Evolutionary conservation across 305 asterid genomes (phyloP).

Genomic region (Fraxinus angustifolia): DNA sequence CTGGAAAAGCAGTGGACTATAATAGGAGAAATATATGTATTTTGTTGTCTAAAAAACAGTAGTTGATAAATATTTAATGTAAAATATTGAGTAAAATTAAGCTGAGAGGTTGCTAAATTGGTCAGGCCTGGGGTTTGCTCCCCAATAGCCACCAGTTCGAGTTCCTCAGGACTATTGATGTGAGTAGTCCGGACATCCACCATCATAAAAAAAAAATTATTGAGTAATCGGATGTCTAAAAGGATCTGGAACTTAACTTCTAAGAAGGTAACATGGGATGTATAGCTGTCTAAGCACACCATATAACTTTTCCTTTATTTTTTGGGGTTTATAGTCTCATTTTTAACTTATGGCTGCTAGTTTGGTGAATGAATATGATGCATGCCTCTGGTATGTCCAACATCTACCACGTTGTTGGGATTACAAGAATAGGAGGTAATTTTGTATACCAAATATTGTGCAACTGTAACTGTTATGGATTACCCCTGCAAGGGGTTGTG

Average conservation of each 20-base stretch:
- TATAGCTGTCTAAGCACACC: neutral
- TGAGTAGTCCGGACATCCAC: too few species aligned
- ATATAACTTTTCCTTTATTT: neutral
- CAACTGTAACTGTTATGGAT: neutral
- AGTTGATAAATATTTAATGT: neutral
- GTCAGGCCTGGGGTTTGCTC: too few species aligned
- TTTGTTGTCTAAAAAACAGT: neutral
- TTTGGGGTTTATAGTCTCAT: neutral
- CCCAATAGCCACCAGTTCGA: too few species aligned
- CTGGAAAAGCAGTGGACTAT: neutral
- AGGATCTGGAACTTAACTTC: neutral
- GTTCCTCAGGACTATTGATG: too few species aligned
- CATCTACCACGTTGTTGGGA: neutral
- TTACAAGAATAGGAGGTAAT: slow-evolving; percentile 30
- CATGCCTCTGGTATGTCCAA: neutral
- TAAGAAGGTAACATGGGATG: neutral
- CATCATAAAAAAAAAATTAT: neutral
- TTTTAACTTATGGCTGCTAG: slow-evolving; percentile 30
- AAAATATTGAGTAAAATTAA: neutral
- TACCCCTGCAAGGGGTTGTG: neutral
- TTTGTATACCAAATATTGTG: neutral
- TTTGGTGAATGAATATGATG: slow-evolving; percentile 30
- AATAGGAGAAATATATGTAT: neutral
- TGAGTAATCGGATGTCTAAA: neutral
- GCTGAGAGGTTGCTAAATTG: too few species aligned